Conservation (phyloP, 257 asterid genomes). For the Solanum sejunctum region DNA sequence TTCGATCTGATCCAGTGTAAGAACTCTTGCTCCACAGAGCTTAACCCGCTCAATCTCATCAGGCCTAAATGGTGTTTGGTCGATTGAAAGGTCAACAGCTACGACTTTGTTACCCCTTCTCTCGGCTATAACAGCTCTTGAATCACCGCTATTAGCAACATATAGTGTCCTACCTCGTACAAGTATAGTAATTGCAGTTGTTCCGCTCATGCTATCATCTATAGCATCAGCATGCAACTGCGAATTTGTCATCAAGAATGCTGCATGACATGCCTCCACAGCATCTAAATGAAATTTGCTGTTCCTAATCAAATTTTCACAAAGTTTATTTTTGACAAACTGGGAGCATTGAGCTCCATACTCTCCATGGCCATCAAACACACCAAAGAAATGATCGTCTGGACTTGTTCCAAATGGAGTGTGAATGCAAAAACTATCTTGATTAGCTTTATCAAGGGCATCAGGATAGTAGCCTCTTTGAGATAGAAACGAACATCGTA, state of each 20-base stretch:
- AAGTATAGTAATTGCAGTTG: conserved; percentile 76
- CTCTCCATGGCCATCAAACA: conserved; percentile 97
- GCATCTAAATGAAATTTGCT: conserved; percentile 52
- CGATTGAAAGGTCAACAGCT: conserved; percentile 79
- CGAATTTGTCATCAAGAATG: conserved; percentile 66
- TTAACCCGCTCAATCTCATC: conserved; percentile 86
- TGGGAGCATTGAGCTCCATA: conserved; percentile 89
- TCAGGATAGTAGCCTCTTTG: conserved; percentile 98
- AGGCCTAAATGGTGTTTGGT: conserved; percentile 82
- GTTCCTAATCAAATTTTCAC: conserved; percentile 85
- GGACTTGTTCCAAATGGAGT: conserved; percentile 79
- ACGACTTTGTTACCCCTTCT: conserved; percentile 56
- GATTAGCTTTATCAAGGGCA: conserved; percentile 94
- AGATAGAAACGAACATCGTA: conserved; percentile 69
- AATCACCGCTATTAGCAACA: conserved; percentile 87
- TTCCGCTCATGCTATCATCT: conserved; percentile 99
- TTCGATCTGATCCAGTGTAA: conserved; percentile 95
- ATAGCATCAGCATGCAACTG: conserved; percentile 61
- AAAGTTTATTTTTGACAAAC: conserved; percentile 61
- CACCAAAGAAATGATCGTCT: conserved; percentile 85
- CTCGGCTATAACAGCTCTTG: conserved; percentile 84
- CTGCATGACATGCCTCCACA: conserved; percentile 70
- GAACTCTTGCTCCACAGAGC: conserved; percentile 94
- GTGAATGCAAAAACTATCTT: conserved; percentile 89
- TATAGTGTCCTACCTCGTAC: conserved; percentile 68